Evolutionary conservation across 1,284 basidiomycete species (phyloP).

Genomic region (Papiliotrema terrestris): DNA sequence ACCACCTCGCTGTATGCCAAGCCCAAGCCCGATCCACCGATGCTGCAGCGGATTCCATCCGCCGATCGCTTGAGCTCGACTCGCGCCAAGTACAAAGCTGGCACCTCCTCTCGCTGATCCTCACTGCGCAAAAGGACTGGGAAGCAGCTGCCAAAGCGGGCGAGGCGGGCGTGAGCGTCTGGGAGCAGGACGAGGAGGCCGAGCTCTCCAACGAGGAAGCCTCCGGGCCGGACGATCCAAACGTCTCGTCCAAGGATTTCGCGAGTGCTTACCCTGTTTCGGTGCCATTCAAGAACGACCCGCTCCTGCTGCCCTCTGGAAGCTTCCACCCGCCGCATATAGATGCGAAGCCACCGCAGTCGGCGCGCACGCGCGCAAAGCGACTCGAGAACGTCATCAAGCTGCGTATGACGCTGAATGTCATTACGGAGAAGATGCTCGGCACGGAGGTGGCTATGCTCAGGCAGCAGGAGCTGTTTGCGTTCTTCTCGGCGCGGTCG

Average conservation of each 20-base stretch:
- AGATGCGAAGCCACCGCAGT: constrained; percentile 5
- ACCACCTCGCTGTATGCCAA: constrained; percentile 74
- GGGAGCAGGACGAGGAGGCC: constrained; percentile 51
- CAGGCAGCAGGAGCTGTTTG: constrained; percentile 81
- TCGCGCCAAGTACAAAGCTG: constrained; percentile 73
- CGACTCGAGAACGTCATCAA: constrained; percentile 75
- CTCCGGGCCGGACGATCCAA: constrained; percentile 8
- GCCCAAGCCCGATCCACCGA: constrained; percentile 68
- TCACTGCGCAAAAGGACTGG: constrained; percentile 79
- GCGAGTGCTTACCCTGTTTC: not conserved
- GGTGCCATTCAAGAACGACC: not conserved
- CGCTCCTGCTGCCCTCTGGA: constrained; percentile 17
- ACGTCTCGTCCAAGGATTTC: constrained; percentile 22
- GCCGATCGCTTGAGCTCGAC: constrained; percentile 71
- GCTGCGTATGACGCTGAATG: constrained; percentile 80
- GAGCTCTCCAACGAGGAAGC: constrained; percentile 21
- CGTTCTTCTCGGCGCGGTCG: constrained; percentile 59
- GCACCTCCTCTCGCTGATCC: constrained; percentile 84
- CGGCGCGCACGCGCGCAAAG: constrained; percentile 56
- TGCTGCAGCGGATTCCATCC: constrained; percentile 65
- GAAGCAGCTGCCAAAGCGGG: constrained; percentile 70
- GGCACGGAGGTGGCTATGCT: constrained; percentile 80
- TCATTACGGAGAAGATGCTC: constrained; percentile 75
- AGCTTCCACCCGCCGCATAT: constrained; percentile 9
- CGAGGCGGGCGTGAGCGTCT: constrained; percentile 62